Percentiles rank a stretch among this genome's conserved stretches.
Evolutionary conservation across 257 asterid species (phyloP).

Genomic region (Agastache rugosa): DNA sequence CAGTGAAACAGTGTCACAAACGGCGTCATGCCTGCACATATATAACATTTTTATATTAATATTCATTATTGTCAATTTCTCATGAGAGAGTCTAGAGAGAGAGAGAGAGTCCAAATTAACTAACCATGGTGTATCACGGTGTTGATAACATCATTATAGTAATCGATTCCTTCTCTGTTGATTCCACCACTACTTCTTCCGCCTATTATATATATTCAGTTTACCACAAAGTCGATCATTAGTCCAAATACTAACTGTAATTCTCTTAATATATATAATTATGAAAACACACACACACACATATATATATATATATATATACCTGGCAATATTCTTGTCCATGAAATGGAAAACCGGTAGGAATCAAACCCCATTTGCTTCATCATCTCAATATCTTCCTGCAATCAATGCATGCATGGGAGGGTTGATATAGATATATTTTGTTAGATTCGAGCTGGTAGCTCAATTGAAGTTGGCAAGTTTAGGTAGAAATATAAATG

Average conservation of each 20-base stretch:
- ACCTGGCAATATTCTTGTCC: constrained; percentile 43
- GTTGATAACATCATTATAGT: constrained; percentile 38
- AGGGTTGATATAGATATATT: no score
- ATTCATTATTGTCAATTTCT: no score
- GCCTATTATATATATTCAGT: no score
- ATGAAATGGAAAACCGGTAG: constrained; percentile 39
- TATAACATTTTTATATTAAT: no score
- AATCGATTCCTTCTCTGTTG: constrained; percentile 37
- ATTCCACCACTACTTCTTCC: constrained; percentile 29
- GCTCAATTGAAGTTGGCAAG: no score
- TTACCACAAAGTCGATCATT: no score
- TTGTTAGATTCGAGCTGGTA: no score
- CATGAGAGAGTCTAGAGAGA: no score
- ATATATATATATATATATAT: neutral
- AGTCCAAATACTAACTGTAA: neutral
- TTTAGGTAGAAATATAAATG: no score
- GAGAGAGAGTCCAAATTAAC: neutral
- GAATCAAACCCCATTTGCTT: constrained; percentile 39
- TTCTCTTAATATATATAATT: no score
- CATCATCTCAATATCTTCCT: constrained; percentile 43
- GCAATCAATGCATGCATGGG: no score
- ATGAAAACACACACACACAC: no score
- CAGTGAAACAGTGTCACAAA: constrained; percentile 43
- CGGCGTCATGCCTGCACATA: constrained; percentile 30
- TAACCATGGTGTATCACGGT: constrained; percentile 23